Evolutionary conservation across 345 rosid genomes (phyloP).

Genomic region (Passiflora organensis): DNA sequence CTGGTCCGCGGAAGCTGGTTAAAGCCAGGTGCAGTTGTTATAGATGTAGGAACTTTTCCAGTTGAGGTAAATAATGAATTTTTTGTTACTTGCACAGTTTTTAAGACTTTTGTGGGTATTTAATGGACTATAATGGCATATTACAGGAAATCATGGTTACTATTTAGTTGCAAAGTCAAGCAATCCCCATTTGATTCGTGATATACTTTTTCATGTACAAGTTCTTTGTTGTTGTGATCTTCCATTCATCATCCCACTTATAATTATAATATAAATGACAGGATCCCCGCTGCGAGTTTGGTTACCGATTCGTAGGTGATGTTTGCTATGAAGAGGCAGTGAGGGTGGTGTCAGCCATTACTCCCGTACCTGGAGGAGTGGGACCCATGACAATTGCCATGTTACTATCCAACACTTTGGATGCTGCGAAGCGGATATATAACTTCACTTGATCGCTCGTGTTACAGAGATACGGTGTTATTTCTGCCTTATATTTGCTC

Average conservation of each 20-base stretch:
- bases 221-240: too few species aligned
- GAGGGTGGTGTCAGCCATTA: constrained; percentile 66
- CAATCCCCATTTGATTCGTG: too few species aligned
- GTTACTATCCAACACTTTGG: constrained; percentile 75
- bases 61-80: constrained; percentile 49
- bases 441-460: constrained; percentile 15
- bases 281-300: constrained; percentile 70
- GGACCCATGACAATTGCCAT: constrained; percentile 94
- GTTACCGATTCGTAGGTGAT: constrained; percentile 75
- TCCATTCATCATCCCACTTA: too few species aligned
- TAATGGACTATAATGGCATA: too few species aligned
- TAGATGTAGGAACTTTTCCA: constrained; percentile 83
- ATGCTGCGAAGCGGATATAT: constrained; percentile 57
- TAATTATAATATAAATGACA: too few species aligned
- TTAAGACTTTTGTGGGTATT: too few species aligned
- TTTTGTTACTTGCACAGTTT: background rate
- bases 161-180: too few species aligned
- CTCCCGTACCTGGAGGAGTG: constrained; percentile 95
- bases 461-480: background rate
- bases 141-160: too few species aligned
- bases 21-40: constrained; percentile 76
- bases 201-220: too few species aligned
- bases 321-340: constrained; percentile 79
- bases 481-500: background rate
- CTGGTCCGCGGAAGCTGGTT: constrained; percentile 79